These are phyloP conservation scores for Corylus avellana DNA, from an alignment of 306 rosid species.

Conservation along the genomic window DNA sequence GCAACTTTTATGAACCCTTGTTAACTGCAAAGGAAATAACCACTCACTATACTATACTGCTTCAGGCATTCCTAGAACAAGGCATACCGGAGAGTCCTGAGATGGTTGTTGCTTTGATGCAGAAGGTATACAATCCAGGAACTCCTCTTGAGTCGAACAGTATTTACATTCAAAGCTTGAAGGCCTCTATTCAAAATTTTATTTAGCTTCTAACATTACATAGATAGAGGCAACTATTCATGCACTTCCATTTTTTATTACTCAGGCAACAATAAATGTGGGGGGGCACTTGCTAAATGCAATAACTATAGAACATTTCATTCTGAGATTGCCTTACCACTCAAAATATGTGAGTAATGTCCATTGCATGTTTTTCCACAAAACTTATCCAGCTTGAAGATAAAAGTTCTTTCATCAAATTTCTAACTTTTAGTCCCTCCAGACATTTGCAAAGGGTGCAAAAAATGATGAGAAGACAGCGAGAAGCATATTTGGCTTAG, in stretches of 20 bases:
- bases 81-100: slow-evolving; percentile 87
- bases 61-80: slow-evolving; percentile 76
- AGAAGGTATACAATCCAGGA: slow-evolving; percentile 46
- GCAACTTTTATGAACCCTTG: background rate
- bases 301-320: slow-evolving; percentile 87
- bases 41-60: slow-evolving; percentile 22
- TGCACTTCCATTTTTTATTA: slow-evolving; percentile 26
- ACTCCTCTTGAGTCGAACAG: slow-evolving; percentile 9
- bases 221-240: slow-evolving; percentile 20
- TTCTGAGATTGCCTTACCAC: slow-evolving; percentile 87
- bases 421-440: slow-evolving; percentile 30
- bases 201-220: background rate
- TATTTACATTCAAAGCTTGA: background rate
- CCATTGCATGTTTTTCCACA: slow-evolving; percentile 23
- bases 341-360: slow-evolving; percentile 78
- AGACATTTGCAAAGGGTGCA: slow-evolving; percentile 64
- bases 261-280: slow-evolving; percentile 80
- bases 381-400: slow-evolving; percentile 20
- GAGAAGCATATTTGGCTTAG: slow-evolving; percentile 73
- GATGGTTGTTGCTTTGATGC: slow-evolving; percentile 68
- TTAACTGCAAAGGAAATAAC: slow-evolving; percentile 17
- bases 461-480: slow-evolving; percentile 68
- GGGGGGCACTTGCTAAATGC: slow-evolving; percentile 79
- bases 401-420: slow-evolving; percentile 16
- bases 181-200: background rate